Percentiles rank a stretch among this genome's conserved stretches.
Evolutionary conservation across 768 basidiomycete genomes (phyloP).

Genomic region (Mycena pura): DNA sequence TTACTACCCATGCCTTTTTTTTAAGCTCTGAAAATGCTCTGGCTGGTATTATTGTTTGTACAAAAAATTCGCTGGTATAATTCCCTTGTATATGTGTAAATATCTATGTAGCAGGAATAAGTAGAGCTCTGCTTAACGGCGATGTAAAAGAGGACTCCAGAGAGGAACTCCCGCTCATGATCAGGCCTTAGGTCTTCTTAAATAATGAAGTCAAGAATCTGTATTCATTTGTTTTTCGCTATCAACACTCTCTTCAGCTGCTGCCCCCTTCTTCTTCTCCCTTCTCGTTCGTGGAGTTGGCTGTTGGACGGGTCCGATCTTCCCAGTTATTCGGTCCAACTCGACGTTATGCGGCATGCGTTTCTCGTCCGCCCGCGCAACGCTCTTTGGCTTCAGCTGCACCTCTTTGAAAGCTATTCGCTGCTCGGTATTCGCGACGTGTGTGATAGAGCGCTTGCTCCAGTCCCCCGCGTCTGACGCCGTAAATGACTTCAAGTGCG

Average conservation of each 20-base stretch:
- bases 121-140: not conserved
- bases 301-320: constrained; percentile 28
- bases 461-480: constrained; percentile 51
- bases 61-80: constrained; percentile 8
- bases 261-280: not conserved
- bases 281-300: not conserved
- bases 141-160: no score
- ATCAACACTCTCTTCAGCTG: not conserved
- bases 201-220: not conserved
- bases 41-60: constrained; percentile 6
- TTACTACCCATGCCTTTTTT: not conserved
- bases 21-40: constrained; percentile 8
- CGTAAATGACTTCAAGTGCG: not conserved
- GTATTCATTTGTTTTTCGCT: constrained; percentile 14
- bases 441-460: constrained; percentile 56
- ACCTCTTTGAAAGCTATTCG: constrained; percentile 80
- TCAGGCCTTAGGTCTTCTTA: no score
- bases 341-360: constrained; percentile 18
- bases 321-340: constrained; percentile 36
- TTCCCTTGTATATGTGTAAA: constrained; percentile 16
- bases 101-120: constrained; percentile 9
- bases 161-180: no score
- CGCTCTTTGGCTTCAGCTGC: constrained; percentile 54
- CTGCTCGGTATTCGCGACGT: constrained; percentile 67
- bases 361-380: constrained; percentile 1